Evolutionary conservation across 306 rosid genomes (phyloP).

Genomic region (Fragaria vesca): DNA sequence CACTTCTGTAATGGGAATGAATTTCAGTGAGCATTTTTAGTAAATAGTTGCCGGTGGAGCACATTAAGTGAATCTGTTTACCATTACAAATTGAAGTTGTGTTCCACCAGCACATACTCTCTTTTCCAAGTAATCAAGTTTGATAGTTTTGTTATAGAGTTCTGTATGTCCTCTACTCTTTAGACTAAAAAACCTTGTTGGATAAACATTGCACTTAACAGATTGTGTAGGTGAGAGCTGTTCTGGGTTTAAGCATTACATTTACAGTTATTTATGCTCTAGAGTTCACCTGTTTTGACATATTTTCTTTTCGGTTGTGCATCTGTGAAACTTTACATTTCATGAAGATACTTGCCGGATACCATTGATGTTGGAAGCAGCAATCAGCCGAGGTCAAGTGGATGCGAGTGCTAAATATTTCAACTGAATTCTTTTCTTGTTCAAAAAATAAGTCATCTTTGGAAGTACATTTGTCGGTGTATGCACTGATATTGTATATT

Average conservation of each 20-base stretch:
- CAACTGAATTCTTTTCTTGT: conserved; percentile 38
- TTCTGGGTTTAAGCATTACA: not conserved
- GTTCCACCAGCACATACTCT: not conserved
- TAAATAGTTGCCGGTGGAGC: not conserved
- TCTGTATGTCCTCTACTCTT: not conserved
- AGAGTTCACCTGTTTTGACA: not conserved
- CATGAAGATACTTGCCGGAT: conserved; percentile 88
- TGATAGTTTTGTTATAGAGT: not conserved
- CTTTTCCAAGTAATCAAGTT: not conserved
- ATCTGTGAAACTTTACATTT: conserved; percentile 15
- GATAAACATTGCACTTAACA: not conserved
- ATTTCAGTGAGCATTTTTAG: not conserved
- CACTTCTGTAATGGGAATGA: not conserved
- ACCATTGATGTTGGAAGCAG: conserved; percentile 86
- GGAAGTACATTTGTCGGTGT: conserved; percentile 31
- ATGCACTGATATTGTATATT: conserved; percentile 50
- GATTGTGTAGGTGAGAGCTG: not conserved
- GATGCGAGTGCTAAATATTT: conserved; percentile 81
- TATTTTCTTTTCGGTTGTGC: conserved; percentile 16
- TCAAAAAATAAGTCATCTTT: conserved; percentile 36
- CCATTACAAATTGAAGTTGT: not conserved
- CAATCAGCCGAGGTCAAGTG: conserved; percentile 78
- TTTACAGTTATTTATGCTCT: not conserved
- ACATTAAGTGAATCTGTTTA: not conserved
- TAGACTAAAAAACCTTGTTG: not conserved